Evolutionary conservation across 2,329 filamentous ascomycete genomes (phyloP), one percentile per base, ranked within the genome.

Genomic region (Leptographium radiaticola): DNA sequence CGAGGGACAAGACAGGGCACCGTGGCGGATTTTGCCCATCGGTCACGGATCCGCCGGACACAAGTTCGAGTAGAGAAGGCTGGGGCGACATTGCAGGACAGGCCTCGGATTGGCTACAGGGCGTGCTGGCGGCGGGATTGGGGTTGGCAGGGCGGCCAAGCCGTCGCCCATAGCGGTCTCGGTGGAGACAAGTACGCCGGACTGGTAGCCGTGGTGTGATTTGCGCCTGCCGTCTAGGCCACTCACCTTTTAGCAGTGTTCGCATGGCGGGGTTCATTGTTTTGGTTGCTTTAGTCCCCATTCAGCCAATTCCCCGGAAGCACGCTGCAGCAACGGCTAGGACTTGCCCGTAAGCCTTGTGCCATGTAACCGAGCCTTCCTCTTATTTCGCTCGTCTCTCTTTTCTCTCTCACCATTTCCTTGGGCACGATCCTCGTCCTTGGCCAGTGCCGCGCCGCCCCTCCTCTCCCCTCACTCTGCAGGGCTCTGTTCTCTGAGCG

Each of bases 11-110:
- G 30, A 48, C 13, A 11, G 15, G 31, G 31, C 4, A 13, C 25
- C 20, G 48, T 31, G 36, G 48, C 48, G 48, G 20, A 49, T 36
- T 48, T 16, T 43, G n/a, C 36, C 53, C 51, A 53, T 52, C 49
- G 49, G 36, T 44, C 51, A 38, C 55, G 57, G 55, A 58, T 54
- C 42, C 53, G 55, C 43, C 57, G 57, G 57, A 49, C 56, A 47
- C 25, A 50, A 54, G 52, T 43, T 47, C 51, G 56, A 34, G 25
- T 18, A 47, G 20, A 44, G 46, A 51, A 48, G 49, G 54, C 56
- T 55, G 51, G 45, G 48, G 25, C 45, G 45, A 30, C 25, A 25
- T 16, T 42, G 49, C 43, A 30, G 40, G 5, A 10, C 7, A 8
- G n/a, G 36, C 49, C n/a, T 38, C 7, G 36, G 49, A 57, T 57